Conservation (phyloP, 1,284 basidiomycete species). For the Takashimella koratensis region DNA sequence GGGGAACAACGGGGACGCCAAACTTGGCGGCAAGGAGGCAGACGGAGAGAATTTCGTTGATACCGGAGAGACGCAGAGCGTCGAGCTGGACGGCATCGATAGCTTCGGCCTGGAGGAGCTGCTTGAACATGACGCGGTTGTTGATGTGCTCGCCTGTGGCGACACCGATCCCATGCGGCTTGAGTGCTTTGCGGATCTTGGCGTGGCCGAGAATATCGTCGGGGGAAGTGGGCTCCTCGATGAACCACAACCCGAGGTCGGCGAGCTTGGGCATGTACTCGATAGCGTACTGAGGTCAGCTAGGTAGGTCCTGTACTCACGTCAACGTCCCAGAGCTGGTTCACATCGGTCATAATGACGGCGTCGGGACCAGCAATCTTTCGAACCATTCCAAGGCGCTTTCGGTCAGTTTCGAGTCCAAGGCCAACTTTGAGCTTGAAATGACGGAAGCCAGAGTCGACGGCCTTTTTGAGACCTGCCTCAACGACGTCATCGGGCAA, state of each 20-base stretch:
- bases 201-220: slow-evolving; percentile 65
- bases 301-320: slow-evolving; percentile 1
- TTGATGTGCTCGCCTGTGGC: slow-evolving; percentile 93
- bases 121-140: slow-evolving; percentile 85
- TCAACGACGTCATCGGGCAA: slow-evolving; percentile 76
- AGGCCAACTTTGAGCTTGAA: slow-evolving; percentile 95
- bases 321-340: slow-evolving; percentile 75
- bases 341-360: slow-evolving; percentile 40
- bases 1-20: slow-evolving; percentile 80
- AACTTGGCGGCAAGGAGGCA: slow-evolving; percentile 83
- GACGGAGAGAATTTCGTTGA: slow-evolving; percentile 85
- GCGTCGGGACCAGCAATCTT: slow-evolving; percentile 89
- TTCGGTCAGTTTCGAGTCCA: slow-evolving; percentile 69
- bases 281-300: slow-evolving; percentile 62
- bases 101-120: slow-evolving; percentile 83
- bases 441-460: slow-evolving; percentile 79
- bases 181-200: slow-evolving; percentile 55
- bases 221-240: slow-evolving; percentile 88
- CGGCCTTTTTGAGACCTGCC: slow-evolving; percentile 73
- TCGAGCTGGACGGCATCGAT: slow-evolving; percentile 92
- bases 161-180: slow-evolving; percentile 81
- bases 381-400: slow-evolving; percentile 77
- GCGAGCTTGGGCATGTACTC: slow-evolving; percentile 78
- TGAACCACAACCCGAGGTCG: slow-evolving; percentile 85
- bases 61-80: slow-evolving; percentile 82